Conservation (phyloP, 1,139 yeast genomes). For the Candida pseudocylindracea region DNA sequence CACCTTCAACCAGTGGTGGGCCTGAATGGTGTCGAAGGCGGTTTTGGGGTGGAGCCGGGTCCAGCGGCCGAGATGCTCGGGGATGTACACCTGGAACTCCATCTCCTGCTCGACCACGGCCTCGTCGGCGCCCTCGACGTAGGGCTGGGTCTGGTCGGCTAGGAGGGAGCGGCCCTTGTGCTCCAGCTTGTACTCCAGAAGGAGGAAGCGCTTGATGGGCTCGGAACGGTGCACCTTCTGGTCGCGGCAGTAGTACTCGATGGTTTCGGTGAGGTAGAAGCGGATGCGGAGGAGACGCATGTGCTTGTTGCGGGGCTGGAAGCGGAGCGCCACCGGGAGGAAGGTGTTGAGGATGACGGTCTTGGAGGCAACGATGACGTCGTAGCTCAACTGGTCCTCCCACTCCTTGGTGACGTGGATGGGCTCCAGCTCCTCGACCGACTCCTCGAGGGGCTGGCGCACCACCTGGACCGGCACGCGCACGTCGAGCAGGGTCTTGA, state of each 20-base stretch:
- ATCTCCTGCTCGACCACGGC: conserved; percentile 36
- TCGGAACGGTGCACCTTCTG: conserved; percentile 82
- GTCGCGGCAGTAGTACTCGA: conserved; percentile 72
- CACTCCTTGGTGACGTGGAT: conserved; percentile 78
- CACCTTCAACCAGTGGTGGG: conserved; percentile 88
- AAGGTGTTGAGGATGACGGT: conserved; percentile 66
- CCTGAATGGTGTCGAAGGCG: conserved; percentile 49
- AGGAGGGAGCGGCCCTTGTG: conserved; percentile 21
- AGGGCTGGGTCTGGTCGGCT: conserved; percentile 6
- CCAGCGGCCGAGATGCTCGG: conserved; percentile 8
- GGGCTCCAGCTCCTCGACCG: conserved; percentile 81
- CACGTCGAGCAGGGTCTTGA: conserved; percentile 54
- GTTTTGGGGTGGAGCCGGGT: conserved; percentile 55
- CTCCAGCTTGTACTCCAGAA: conserved; percentile 57
- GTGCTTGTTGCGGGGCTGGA: conserved; percentile 67
- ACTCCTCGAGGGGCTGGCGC: conserved; percentile 56
- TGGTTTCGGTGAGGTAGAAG: conserved; percentile 66
- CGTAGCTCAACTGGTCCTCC: conserved; percentile 84
- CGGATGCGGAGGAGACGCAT: conserved; percentile 72
- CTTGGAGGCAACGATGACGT: conserved; percentile 75
- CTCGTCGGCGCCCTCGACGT: conserved; percentile 13
- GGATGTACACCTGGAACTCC: conserved; percentile 69
- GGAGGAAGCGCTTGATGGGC: conserved; percentile 58
- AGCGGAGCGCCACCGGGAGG: conserved; percentile 63
- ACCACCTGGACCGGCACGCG: conserved; percentile 41